Conservation (phyloP, 495 filamentous ascomycete species). For the Penicillium ucsense region DNA sequence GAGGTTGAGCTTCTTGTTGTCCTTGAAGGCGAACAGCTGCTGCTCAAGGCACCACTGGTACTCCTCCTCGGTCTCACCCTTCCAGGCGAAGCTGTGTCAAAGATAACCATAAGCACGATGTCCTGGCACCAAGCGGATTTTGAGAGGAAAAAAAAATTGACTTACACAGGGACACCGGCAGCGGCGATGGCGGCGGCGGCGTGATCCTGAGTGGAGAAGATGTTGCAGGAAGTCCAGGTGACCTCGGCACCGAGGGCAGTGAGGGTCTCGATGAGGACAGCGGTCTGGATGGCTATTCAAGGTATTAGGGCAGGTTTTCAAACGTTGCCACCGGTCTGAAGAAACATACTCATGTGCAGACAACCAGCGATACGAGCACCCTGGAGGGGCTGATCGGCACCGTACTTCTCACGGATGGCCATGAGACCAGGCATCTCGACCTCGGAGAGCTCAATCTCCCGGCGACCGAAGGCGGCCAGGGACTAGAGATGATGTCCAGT, state of each 20-base stretch:
- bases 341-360: slow-evolving; percentile 84
- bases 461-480: slow-evolving; percentile 95
- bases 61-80: slow-evolving; percentile 99
- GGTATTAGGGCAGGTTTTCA: slow-evolving; percentile 7
- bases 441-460: slow-evolving; percentile 97
- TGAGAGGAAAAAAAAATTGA: not conserved
- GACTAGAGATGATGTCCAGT: slow-evolving; percentile 31
- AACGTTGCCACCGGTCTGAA: not conserved
- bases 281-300: slow-evolving; percentile 81
- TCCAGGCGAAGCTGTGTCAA: slow-evolving; percentile 77
- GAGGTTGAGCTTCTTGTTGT: slow-evolving; percentile 90
- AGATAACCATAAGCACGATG: not conserved
- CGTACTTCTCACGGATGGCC: slow-evolving; percentile 87
- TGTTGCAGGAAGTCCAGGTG: slow-evolving; percentile 96
- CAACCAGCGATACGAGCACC: slow-evolving; percentile 93
- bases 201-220: slow-evolving; percentile 98
- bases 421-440: slow-evolving; percentile 98
- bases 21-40: slow-evolving; percentile 93
- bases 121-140: not conserved
- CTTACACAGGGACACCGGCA: slow-evolving; percentile 79
- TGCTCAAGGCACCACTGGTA: slow-evolving; percentile 99
- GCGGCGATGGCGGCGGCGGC: slow-evolving; percentile 96
- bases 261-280: slow-evolving; percentile 97
- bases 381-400: slow-evolving; percentile 80
- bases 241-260: slow-evolving; percentile 90